Evolutionary conservation across 331 rosid genomes (phyloP).

Genomic region (Cucumis variabilis): DNA sequence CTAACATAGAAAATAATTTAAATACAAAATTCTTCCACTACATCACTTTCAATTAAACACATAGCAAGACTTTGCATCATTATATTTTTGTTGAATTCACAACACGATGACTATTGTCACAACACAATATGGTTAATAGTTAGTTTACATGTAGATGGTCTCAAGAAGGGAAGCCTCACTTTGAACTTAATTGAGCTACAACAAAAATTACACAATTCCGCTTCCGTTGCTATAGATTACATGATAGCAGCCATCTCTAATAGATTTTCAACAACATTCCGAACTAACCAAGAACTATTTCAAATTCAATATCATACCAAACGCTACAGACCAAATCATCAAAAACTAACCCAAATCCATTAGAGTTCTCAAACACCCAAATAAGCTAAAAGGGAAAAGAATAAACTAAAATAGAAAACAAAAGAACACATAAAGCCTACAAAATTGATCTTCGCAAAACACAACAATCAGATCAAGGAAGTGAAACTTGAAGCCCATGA

Average conservation of each 20-base stretch:
- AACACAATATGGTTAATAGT: too few relatives aligned
- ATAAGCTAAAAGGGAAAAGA: background rate
- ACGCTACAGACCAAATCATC: background rate
- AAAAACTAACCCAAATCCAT: background rate
- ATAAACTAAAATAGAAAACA: background rate
- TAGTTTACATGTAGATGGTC: too few relatives aligned
- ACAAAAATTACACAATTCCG: background rate
- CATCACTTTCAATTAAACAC: too few relatives aligned
- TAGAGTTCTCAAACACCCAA: slow-evolving; percentile 26
- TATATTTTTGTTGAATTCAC: too few relatives aligned
- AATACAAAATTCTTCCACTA: too few relatives aligned
- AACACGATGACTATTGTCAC: too few relatives aligned
- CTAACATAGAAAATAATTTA: too few relatives aligned
- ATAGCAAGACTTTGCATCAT: too few relatives aligned
- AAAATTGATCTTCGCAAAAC: slow-evolving; percentile 23
- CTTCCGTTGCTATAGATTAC: background rate
- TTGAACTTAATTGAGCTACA: slow-evolving; percentile 3
- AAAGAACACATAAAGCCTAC: background rate
- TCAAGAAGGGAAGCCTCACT: background rate
- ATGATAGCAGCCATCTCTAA: slow-evolving; percentile 16
- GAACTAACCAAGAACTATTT: slow-evolving; percentile 17
- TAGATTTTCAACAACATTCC: slow-evolving; percentile 10
- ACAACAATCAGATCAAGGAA: slow-evolving; percentile 23
- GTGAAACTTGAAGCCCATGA: background rate
- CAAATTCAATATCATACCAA: background rate